These are phyloP conservation scores for Penicillium sp. DNA, from an alignment of 2,329 filamentous ascomycete genomes.

Conservation along the genomic window DNA sequence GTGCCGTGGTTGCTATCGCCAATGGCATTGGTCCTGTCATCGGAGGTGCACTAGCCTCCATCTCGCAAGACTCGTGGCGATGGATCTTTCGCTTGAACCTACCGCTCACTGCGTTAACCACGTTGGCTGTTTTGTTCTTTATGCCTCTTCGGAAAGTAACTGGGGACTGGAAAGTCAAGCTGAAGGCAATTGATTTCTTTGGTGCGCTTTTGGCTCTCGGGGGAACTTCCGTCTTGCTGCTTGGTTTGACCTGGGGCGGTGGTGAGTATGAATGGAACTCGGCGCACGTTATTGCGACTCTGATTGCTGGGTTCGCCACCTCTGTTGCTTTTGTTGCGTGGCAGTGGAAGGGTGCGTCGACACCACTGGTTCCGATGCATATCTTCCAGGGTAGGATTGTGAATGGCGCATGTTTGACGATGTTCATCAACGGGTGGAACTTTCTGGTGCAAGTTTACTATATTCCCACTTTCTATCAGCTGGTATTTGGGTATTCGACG, in stretches of 20 bases:
- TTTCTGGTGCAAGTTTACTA: conserved; percentile 55
- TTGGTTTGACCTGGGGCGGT: conserved; percentile 53
- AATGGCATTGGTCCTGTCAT: conserved; percentile 50
- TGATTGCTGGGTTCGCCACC: conserved; percentile 42
- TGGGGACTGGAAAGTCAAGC: conserved; percentile 45
- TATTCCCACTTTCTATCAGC: conserved; percentile 54
- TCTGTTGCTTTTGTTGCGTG: conserved; percentile 25
- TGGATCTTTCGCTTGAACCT: conserved; percentile 51
- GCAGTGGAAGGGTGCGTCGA: conserved; percentile 28
- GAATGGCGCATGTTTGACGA: conserved; percentile 49
- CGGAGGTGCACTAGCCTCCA: conserved; percentile 45
- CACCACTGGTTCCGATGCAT: conserved; percentile 34
- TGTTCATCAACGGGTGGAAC: conserved; percentile 54
- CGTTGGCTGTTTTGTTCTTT: conserved; percentile 44
- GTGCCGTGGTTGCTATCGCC: conserved; percentile 46
- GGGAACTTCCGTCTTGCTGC: conserved; percentile 40
- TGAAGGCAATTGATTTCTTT: conserved; percentile 46
- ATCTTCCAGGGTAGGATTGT: conserved; percentile 49
- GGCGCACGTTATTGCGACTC: conserved; percentile 46
- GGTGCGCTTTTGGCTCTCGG: conserved; percentile 42
- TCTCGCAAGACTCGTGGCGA: conserved; percentile 41
- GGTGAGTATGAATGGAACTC: conserved; percentile 51
- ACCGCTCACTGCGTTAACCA: conserved; percentile 44
- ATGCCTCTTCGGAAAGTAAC: conserved; percentile 51
- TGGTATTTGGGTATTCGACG: conserved; percentile 41